These are phyloP conservation scores for Neoscytalidium dimidiatum DNA, from an alignment of 2,329 filamentous ascomycete species.

Conservation along the genomic window DNA sequence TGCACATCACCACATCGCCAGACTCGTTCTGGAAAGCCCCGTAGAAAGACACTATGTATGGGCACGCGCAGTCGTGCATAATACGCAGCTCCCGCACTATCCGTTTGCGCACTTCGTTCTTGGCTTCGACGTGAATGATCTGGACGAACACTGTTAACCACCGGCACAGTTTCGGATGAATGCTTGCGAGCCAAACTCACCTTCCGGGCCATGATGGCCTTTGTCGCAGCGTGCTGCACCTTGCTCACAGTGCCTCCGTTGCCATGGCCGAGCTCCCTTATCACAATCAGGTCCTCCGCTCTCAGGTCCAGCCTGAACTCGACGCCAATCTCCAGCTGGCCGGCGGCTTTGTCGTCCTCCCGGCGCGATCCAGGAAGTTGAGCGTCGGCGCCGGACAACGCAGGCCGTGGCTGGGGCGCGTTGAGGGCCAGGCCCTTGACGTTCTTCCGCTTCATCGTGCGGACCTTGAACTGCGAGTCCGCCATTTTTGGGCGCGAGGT, in stretches of 20 bases:
- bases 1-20: slow-evolving; percentile 98
- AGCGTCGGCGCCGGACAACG: slow-evolving; percentile 71
- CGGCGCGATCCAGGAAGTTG: slow-evolving; percentile 62
- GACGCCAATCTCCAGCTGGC: slow-evolving; percentile 90
- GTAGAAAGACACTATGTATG: slow-evolving; percentile 97
- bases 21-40: slow-evolving; percentile 95
- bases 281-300: slow-evolving; percentile 86
- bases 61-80: slow-evolving; percentile 96
- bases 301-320: slow-evolving; percentile 93
- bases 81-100: slow-evolving; percentile 97
- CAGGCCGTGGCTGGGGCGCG: slow-evolving; percentile 71
- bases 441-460: slow-evolving; percentile 98
- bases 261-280: slow-evolving; percentile 92
- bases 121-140: slow-evolving; percentile 98
- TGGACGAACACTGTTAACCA: slow-evolving; percentile 39
- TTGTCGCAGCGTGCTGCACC: slow-evolving; percentile 90
- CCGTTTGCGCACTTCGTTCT: slow-evolving; percentile 93
- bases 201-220: slow-evolving; percentile 97
- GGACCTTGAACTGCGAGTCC: slow-evolving; percentile 63
- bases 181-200: slow-evolving; percentile 51
- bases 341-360: slow-evolving; percentile 62
- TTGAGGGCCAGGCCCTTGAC: slow-evolving; percentile 92
- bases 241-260: slow-evolving; percentile 99
- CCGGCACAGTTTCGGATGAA: slow-evolving; percentile 13
- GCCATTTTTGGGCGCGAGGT: slow-evolving; percentile 31